Percentiles rank a stretch among this genome's conserved stretches.
These are phyloP conservation scores for Chenopodium formosanum DNA, from an alignment of 148 eudicot species.

Conservation along the genomic window DNA sequence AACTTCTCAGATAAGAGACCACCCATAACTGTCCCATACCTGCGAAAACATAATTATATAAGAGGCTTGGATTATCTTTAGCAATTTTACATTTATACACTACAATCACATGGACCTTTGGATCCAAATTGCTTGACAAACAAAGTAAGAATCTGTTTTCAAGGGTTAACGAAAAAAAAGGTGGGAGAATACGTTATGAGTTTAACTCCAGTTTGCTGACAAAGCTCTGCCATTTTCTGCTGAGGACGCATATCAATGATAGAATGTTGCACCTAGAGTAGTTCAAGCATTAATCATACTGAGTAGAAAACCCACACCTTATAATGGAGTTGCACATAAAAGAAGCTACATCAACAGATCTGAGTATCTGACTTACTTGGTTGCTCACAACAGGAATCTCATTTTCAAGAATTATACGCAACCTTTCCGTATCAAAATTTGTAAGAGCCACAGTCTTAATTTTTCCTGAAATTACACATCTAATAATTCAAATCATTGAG, in stretches of 20 bases:
- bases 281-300: constrained; percentile 3
- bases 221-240: constrained; percentile 95
- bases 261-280: constrained; percentile 94
- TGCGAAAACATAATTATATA: constrained; percentile 31
- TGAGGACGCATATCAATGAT: constrained; percentile 98
- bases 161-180: not conserved
- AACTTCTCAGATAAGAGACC: constrained; percentile 93
- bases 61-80: not conserved
- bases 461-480: constrained; percentile 58
- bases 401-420: constrained; percentile 78
- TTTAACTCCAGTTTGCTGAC: constrained; percentile 88
- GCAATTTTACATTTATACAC: not conserved
- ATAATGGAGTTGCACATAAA: not conserved
- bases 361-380: constrained; percentile 48
- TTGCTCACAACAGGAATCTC: constrained; percentile 92
- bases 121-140: not conserved
- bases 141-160: not conserved
- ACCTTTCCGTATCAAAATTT: constrained; percentile 87
- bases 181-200: constrained; percentile 79
- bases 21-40: constrained; percentile 99
- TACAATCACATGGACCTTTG: not conserved
- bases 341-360: not conserved
- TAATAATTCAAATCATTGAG: constrained; percentile 10
- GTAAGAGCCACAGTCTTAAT: constrained; percentile 96
- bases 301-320: not conserved